Base-by-base conservation (phyloP, 2,329 filamentous ascomycete species). In the Fusarium mexicanum region DNA sequence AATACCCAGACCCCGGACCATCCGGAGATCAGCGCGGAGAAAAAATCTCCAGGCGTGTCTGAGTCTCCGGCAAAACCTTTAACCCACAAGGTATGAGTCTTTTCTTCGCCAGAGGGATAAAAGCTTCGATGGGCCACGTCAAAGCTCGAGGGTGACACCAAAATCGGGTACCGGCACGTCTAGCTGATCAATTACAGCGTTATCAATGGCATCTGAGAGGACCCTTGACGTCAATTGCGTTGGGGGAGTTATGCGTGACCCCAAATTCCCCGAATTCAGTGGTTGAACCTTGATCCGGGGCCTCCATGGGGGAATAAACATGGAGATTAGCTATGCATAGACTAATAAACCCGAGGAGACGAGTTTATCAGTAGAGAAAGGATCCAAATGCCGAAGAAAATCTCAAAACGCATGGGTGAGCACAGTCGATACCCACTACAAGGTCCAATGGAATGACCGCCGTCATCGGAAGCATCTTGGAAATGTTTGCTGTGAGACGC, bases 241-340 rank as follows among this genome's bases (percentile, higher is more conserved):
- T 20, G 20, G 18, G 14, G 12, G 33, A 33, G 18, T 24, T 31
- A 31, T 41, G 22, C 24, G 20, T n/a, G 38, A 57, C 24, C 33
- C 50, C 64, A 31, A 41, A 17, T 67, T 44, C 53, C 65, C 54
- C 53, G 26, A 46, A n/a, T 33, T 51, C n/a, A 26, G 31, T 43
- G 64, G 65, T 38, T 47, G 65, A 68, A 58, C 35, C 54, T 68
- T 68, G 65, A 68, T 68, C 65, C 65, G 41, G 47, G 63, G 46
- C 64, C 37, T 48, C 12, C 50, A 59, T 14, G 61, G 61, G 47
- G 55, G 57, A 53, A 41, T 40, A 61, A 61, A 51, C 33, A 54
- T 53, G 58, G 58, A 53, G 46, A 61, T 61, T 54, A 61, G 22
- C 44, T 60, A 22, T 61, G 46, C 26, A 54, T 61, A 26, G 22